Base-by-base conservation (phyloP, 2,329 filamentous ascomycete genomes). In the Colletotrichum liaoningense region DNA sequence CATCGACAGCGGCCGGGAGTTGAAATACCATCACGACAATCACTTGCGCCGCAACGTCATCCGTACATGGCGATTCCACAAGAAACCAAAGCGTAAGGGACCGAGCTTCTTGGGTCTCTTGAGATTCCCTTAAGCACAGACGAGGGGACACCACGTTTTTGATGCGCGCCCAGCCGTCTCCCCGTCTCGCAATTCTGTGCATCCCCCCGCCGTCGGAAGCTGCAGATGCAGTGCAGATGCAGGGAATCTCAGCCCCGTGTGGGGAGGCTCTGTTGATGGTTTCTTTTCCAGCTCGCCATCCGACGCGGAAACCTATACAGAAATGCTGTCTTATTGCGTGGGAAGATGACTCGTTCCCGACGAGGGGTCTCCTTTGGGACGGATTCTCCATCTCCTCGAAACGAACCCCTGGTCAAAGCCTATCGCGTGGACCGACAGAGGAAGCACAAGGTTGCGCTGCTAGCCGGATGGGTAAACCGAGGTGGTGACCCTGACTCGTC, bases 21-120 rank as follows among this genome's bases (percentile, higher is more conserved):
- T 73, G 71, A 49, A 73, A 73, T 28, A 73, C 67, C 71, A 73
- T 73, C 56, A 59, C 56, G 56, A 71, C 67, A 49, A 26, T 56
- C 60, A 58, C 62, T 70, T 14, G 22, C 56, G 70, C 49, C 49
- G 35, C 67, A 22, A 26, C 46, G 55, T 73, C 67, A 66, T 57
- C 60, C 67, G 58, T 65, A 66, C 71, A 73, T 73, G 60, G 52
- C 67, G 67, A 66, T 22, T 14, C 38, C 58, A 11, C 60, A 60
- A 69, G 49, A 22, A 22, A 63, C 22, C 24, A 35, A 52, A 24
- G 35, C 1, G 33, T 19, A 73, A 49, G 46, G 30, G 56, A 24
- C 60, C 35, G 16, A 26, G 56, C 60, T 65, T 49, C 26, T 54
- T 22, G 9, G 22, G 9, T 65, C 14, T 28, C 19, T 19, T 30